A percentile compares a stretch with the other conserved stretches of the same genome.
Conservation (phyloP, 208 protist species). For the Trypanosoma rangeli region DNA sequence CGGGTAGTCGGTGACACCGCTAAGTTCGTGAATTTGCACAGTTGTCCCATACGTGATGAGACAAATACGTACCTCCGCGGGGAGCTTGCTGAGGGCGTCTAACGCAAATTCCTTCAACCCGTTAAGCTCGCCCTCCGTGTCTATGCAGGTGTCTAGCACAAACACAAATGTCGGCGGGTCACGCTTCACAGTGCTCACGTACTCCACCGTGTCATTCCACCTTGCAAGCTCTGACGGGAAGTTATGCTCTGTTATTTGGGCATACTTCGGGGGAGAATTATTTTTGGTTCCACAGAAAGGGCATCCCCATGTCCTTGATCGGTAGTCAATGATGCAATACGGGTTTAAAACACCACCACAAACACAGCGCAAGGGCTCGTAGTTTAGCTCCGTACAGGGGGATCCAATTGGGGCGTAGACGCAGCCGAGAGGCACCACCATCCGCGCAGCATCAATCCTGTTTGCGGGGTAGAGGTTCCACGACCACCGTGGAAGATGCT, state of each 20-base stretch:
- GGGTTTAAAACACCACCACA: constrained; percentile 96
- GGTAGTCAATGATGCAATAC: constrained; percentile 76
- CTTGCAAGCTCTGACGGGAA: constrained; percentile 91
- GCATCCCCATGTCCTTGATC: constrained; percentile 89
- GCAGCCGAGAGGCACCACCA: constrained; percentile 96
- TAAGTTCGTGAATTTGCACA: constrained; percentile 90
- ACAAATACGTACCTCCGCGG: constrained; percentile 92
- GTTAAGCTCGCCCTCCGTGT: constrained; percentile 92
- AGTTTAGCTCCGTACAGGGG: constrained; percentile 80
- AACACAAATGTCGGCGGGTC: constrained; percentile 90
- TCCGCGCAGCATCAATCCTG: constrained; percentile 92
- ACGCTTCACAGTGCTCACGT: constrained; percentile 61
- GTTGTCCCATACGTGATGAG: constrained; percentile 98
- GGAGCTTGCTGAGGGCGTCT: constrained; percentile 91
- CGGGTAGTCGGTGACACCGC: constrained; percentile 67
- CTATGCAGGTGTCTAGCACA: constrained; percentile 98
- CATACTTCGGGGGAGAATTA: constrained; percentile 95
- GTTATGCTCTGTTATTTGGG: constrained; percentile 86
- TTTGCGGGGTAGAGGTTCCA: constrained; percentile 96
- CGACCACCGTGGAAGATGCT: constrained; percentile 84
- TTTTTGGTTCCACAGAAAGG: constrained; percentile 95
- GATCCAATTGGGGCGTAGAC: constrained; percentile 96
- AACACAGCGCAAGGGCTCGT: constrained; percentile 94
- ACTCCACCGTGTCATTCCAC: constrained; percentile 96
- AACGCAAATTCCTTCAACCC: constrained; percentile 94